phyloP scores from a whole-genome alignment of 164 flowering plant genomes.

The grape (Vitis vinifera) region ASM3070453v1 NC_081822.1:2845501-2846000 shows the following conservation, averaged over 20 bases:
- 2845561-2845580: conserved; percentile 84
- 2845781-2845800: conserved; percentile 91
- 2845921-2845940: background rate
- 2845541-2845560: conserved; percentile 61
- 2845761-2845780: conserved; percentile 66
- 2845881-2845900: too few relatives aligned
- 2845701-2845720: too few relatives aligned
- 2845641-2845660: conserved; percentile 57
- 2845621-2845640: conserved; percentile 75
- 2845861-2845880: conserved; percentile 44
- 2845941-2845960: conserved; percentile 46
- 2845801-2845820: conserved; percentile 48
- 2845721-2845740: conserved; percentile 49
- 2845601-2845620: conserved; percentile 73
- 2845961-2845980: conserved; percentile 82
- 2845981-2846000: conserved; percentile 85
- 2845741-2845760: conserved; percentile 56
- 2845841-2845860: conserved; percentile 76
- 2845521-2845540: conserved; percentile 55
- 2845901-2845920: too few relatives aligned
- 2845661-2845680: too few relatives aligned
- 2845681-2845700: too few relatives aligned
- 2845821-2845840: conserved; percentile 51
- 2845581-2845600: conserved; percentile 55
- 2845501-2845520: conserved; percentile 59